Evolutionary conservation across 2,329 filamentous ascomycete genomes (phyloP).

Genomic region (Coniochaeta ligniaria): DNA sequence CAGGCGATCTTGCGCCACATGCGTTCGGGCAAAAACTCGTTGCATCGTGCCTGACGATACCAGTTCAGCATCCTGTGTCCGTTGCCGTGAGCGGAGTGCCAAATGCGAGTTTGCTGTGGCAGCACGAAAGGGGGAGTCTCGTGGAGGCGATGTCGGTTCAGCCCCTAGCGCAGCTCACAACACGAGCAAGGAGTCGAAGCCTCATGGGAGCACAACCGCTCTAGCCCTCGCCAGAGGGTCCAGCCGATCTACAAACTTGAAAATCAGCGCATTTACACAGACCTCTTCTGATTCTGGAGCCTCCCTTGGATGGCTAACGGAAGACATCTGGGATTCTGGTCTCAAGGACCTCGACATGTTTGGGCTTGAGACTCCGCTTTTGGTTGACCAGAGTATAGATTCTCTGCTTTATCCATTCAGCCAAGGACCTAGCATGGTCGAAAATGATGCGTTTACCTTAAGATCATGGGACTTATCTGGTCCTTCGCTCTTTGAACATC

Average conservation of each 20-base stretch:
- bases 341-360: slow-evolving; percentile 11
- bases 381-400: background rate
- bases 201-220: background rate
- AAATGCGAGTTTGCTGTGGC: slow-evolving; percentile 3
- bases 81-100: slow-evolving; percentile 1
- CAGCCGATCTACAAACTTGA: background rate
- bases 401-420: background rate
- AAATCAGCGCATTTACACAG: background rate
- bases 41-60: slow-evolving; percentile 1
- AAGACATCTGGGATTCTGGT: background rate
- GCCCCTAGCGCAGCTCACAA: background rate
- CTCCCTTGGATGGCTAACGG: background rate
- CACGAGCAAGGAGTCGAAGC: background rate
- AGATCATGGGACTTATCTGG: background rate
- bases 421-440: background rate
- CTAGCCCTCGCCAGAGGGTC: background rate
- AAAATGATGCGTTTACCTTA: background rate
- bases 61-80: background rate
- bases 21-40: slow-evolving; percentile 5
- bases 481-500: slow-evolving; percentile 4
- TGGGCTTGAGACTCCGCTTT: background rate
- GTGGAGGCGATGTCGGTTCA: background rate
- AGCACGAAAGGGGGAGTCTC: background rate
- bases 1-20: slow-evolving; percentile 4
- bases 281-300: background rate